A percentile compares a stretch with the other conserved stretches of the same genome.
Conservation (phyloP, 257 asterid species). For the Schizonepeta tenuifolia region DNA sequence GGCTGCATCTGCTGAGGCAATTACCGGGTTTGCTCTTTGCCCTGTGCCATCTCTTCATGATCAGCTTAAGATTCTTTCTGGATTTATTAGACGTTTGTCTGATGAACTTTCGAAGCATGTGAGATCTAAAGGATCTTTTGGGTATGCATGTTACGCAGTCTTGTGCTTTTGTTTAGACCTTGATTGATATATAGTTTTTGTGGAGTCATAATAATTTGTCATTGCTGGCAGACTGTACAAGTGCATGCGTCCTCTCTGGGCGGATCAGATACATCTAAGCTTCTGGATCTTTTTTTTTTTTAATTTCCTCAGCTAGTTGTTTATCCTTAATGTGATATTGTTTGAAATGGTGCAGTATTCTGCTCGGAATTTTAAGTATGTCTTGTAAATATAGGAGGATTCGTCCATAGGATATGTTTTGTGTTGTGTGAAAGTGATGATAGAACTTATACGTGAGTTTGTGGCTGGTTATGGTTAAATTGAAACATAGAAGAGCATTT, state of each 20-base stretch:
- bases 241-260: conserved; percentile 92
- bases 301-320: neutral
- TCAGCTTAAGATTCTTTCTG: conserved; percentile 60
- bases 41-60: conserved; percentile 58
- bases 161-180: neutral
- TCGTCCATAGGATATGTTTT: neutral
- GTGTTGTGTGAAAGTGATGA: neutral
- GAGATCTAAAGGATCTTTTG: conserved; percentile 54
- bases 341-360: neutral
- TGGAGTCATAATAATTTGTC: neutral
- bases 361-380: neutral
- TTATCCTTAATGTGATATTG: neutral
- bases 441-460: neutral
- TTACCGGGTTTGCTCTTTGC: conserved; percentile 51
- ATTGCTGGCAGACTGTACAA: conserved; percentile 68
- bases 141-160: conserved; percentile 37
- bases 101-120: conserved; percentile 57
- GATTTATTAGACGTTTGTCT: conserved; percentile 51
- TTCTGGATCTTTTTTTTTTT: conserved; percentile 9
- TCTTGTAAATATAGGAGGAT: neutral
- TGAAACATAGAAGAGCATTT: neutral
- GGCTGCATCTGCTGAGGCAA: conserved; percentile 59
- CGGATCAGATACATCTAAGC: conserved; percentile 95
- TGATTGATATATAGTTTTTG: neutral
- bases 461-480: neutral